Percentiles rank a stretch among this genome's conserved stretches.
Evolutionary conservation across 2,329 filamentous ascomycete genomes (phyloP).

Genomic region (Penicillium concentricum): DNA sequence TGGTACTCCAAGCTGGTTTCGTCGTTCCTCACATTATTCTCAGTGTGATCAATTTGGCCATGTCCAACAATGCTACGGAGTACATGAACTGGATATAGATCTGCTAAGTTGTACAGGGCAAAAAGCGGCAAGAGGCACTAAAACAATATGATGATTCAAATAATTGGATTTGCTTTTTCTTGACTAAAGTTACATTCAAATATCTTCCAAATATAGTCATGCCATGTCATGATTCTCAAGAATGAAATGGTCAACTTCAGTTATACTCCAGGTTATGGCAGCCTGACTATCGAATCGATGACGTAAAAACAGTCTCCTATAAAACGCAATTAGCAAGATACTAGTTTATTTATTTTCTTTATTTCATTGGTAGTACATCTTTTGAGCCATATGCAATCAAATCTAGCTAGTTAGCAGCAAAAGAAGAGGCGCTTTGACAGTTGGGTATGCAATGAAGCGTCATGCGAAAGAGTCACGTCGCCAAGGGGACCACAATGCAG

Average conservation of each 20-base stretch:
- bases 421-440: conserved; percentile 10
- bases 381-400: neutral
- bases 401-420: neutral
- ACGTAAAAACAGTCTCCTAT: neutral
- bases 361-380: neutral
- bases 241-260: neutral
- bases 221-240: neutral
- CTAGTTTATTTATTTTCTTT: neutral
- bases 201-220: too few relatives aligned
- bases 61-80: too few relatives aligned
- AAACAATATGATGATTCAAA: neutral
- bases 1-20: too few relatives aligned
- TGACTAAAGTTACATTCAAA: neutral
- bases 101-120: neutral
- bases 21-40: too few relatives aligned
- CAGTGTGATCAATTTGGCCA: too few relatives aligned
- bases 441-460: conserved; percentile 26
- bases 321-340: neutral
- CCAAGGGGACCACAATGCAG: conserved; percentile 21
- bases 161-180: neutral
- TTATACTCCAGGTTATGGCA: neutral
- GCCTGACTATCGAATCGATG: neutral
- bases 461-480: conserved; percentile 10
- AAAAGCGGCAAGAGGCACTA: neutral
- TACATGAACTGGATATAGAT: neutral